These are phyloP conservation scores for Ogataea hybrid DNA, from an alignment of 1,139 yeast species.

Conservation along the genomic window DNA sequence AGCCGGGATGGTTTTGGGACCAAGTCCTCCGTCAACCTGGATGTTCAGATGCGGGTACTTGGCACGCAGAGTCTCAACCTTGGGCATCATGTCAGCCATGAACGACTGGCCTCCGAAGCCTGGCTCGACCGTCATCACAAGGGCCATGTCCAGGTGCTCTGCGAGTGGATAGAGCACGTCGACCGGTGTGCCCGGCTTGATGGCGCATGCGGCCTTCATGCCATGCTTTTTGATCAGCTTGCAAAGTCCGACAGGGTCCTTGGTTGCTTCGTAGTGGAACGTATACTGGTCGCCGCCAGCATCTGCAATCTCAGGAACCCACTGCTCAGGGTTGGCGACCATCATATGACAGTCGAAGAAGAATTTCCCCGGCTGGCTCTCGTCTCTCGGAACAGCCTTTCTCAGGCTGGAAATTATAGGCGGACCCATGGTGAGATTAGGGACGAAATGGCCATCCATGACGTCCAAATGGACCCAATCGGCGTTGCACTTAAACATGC, in stretches of 20 bases:
- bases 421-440: slow-evolving; percentile 92
- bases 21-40: slow-evolving; percentile 97
- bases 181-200: slow-evolving; percentile 92
- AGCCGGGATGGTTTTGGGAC: slow-evolving; percentile 72
- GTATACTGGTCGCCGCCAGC: slow-evolving; percentile 98
- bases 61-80: slow-evolving; percentile 72
- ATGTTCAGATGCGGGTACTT: slow-evolving; percentile 75
- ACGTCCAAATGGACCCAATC: slow-evolving; percentile 98
- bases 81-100: slow-evolving; percentile 95
- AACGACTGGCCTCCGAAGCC: slow-evolving; percentile 99
- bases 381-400: slow-evolving; percentile 60
- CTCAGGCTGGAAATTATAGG: slow-evolving; percentile 84
- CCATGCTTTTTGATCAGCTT: slow-evolving; percentile 73
- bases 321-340: slow-evolving; percentile 92
- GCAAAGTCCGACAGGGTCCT: slow-evolving; percentile 73
- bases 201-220: slow-evolving; percentile 93
- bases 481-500: slow-evolving; percentile 70
- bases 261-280: slow-evolving; percentile 91
- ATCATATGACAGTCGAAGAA: slow-evolving; percentile 99
- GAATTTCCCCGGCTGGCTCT: slow-evolving; percentile 27
- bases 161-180: slow-evolving; percentile 78
- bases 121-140: slow-evolving; percentile 98
- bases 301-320: slow-evolving; percentile 91
- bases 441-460: slow-evolving; percentile 99
- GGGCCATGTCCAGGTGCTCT: slow-evolving; percentile 82